Evolutionary conservation across 2,329 filamentous ascomycete genomes (phyloP).

Genomic region (Colletotrichum phormii): DNA sequence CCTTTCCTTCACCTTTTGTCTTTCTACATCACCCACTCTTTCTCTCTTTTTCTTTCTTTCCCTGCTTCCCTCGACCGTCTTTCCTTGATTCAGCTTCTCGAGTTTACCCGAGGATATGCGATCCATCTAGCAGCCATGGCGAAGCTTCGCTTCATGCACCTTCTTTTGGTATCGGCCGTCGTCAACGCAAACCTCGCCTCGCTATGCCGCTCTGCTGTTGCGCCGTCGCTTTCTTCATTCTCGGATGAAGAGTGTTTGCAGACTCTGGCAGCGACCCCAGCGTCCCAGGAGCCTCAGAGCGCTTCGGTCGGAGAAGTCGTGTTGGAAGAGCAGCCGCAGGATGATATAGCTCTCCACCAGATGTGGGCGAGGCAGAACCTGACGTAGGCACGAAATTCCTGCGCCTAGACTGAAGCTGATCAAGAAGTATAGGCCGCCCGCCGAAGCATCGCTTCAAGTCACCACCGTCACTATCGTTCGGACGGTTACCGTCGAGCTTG

Average conservation of each 20-base stretch:
- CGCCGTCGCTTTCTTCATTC: not conserved
- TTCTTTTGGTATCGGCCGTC: not conserved
- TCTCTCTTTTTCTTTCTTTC: not conserved
- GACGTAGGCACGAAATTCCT: not conserved
- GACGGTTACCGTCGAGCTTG: constrained; percentile 39
- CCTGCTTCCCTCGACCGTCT: not conserved
- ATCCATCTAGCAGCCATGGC: constrained; percentile 8
- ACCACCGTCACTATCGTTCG: constrained; percentile 28
- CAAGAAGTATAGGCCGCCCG: not conserved
- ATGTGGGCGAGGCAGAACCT: constrained; percentile 5
- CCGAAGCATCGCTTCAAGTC: not conserved
- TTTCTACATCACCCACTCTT: not conserved
- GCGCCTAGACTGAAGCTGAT: not conserved
- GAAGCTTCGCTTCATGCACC: not conserved
- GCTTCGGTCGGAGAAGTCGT: not conserved
- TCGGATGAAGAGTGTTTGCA: not conserved
- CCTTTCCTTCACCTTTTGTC: not conserved
- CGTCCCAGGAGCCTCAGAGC: not conserved
- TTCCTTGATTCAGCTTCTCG: not conserved
- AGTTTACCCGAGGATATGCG: not conserved
- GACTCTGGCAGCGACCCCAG: not conserved
- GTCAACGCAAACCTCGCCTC: not conserved
- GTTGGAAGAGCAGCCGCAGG: not conserved
- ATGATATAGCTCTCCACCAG: not conserved
- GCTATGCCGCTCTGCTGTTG: not conserved